Conservation (phyloP, 768 basidiomycete genomes). For the Calvatia gigantea region DNA sequence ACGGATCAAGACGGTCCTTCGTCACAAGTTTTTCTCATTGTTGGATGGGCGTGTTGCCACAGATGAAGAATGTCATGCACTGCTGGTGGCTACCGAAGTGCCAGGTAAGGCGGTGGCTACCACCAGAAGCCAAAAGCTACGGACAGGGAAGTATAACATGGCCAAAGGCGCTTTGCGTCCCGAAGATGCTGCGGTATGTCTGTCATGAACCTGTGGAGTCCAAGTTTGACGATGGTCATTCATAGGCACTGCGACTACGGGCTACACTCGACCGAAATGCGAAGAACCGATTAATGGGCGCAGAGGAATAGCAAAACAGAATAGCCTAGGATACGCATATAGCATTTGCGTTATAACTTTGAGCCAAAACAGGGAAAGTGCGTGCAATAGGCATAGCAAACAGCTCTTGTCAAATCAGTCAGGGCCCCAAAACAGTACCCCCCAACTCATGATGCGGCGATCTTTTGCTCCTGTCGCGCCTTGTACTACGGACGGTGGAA, state of each 20-base stretch:
- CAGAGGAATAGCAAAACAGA: neutral
- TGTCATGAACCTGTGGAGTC: neutral
- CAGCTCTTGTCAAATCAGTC: neutral
- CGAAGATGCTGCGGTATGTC: slow-evolving; percentile 77
- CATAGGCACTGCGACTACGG: slow-evolving; percentile 64
- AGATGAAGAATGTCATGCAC: slow-evolving; percentile 67
- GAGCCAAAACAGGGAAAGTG: neutral
- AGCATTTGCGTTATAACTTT: neutral
- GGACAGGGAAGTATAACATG: slow-evolving; percentile 81
- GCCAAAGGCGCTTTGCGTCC: slow-evolving; percentile 80
- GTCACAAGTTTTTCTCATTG: slow-evolving; percentile 82
- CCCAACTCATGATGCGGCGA: slow-evolving; percentile 34
- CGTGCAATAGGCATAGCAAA: neutral
- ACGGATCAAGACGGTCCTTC: slow-evolving; percentile 78
- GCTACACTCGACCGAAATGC: slow-evolving; percentile 59
- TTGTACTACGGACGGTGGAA: slow-evolving; percentile 42
- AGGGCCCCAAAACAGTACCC: neutral
- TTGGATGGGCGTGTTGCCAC: slow-evolving; percentile 69
- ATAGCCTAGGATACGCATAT: neutral
- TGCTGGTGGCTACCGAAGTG: slow-evolving; percentile 46
- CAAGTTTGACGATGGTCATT: neutral
- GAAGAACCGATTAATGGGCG: slow-evolving; percentile 19
- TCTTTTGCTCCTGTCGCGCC: slow-evolving; percentile 62
- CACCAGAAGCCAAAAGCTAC: slow-evolving; percentile 47
- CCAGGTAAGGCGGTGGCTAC: slow-evolving; percentile 35